Evolutionary conservation across 2,329 filamentous ascomycete species (phyloP).

Genomic region (Didymella pinodella): DNA sequence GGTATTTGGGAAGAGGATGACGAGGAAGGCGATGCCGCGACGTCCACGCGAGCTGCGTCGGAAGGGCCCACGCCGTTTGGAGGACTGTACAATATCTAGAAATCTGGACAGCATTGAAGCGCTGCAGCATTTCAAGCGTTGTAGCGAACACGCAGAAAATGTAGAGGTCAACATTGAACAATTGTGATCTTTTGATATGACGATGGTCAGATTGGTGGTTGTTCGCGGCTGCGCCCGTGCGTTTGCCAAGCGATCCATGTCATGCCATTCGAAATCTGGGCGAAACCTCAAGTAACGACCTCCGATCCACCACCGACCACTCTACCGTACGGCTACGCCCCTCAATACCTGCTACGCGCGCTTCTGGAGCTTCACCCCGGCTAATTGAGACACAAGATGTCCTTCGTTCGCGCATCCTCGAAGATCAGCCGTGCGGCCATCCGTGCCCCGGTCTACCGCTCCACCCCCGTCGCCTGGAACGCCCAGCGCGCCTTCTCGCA

Average conservation of each 20-base stretch:
- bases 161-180: background rate
- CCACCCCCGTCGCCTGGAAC: slow-evolving; percentile 44
- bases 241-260: slow-evolving; percentile 21
- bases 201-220: background rate
- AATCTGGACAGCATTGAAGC: background rate
- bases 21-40: slow-evolving; percentile 26
- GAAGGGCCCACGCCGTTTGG: slow-evolving; percentile 36
- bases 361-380: slow-evolving; percentile 32
- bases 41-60: slow-evolving; percentile 25
- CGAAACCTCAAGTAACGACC: slow-evolving; percentile 35
- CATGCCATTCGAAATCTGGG: slow-evolving; percentile 20
- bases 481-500: slow-evolving; percentile 59
- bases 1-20: slow-evolving; percentile 20
- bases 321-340: slow-evolving; percentile 34
- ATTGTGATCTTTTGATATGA: background rate
- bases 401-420: slow-evolving; percentile 50
- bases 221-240: background rate
- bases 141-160: background rate
- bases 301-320: slow-evolving; percentile 38
- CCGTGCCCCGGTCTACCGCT: slow-evolving; percentile 47
- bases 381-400: slow-evolving; percentile 47
- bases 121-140: background rate
- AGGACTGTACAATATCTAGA: slow-evolving; percentile 33
- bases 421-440: slow-evolving; percentile 46
- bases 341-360: slow-evolving; percentile 28